Percentiles rank a stretch among this genome's conserved stretches.
Evolutionary conservation across 768 basidiomycete genomes (phyloP).

Genomic region (Lyophyllum semitale): DNA sequence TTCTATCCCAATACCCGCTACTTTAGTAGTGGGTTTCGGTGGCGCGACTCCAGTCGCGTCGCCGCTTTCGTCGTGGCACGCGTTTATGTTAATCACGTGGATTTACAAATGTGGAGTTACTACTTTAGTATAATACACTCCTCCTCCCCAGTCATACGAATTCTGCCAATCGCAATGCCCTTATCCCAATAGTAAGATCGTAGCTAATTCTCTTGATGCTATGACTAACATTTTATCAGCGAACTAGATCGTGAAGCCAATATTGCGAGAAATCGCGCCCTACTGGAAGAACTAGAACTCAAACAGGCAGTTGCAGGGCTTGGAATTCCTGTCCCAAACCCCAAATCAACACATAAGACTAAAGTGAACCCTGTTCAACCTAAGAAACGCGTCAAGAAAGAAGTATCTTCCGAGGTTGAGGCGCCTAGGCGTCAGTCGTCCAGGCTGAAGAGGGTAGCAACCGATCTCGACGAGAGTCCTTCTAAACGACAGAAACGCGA

Average conservation of each 20-base stretch:
- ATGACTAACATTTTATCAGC: constrained; percentile 23
- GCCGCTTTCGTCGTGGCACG: background rate
- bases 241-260: constrained; percentile 80
- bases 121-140: too few species aligned
- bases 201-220: background rate
- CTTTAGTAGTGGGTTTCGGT: too few species aligned
- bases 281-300: constrained; percentile 72
- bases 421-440: constrained; percentile 68
- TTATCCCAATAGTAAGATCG: constrained; percentile 54
- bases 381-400: constrained; percentile 54
- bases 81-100: background rate
- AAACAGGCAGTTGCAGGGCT: constrained; percentile 55
- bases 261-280: constrained; percentile 76
- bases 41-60: background rate
- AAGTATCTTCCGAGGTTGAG: constrained; percentile 37
- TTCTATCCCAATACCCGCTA: too few species aligned
- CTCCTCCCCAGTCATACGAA: too few species aligned
- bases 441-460: constrained; percentile 48
- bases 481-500: constrained; percentile 67
- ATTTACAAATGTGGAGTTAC: too few species aligned
- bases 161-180: constrained; percentile 30
- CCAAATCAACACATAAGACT: constrained; percentile 30
- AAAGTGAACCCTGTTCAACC: constrained; percentile 67
- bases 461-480: constrained; percentile 67
- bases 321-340: constrained; percentile 43